Evolutionary conservation across 441 rosid genomes (phyloP), one percentile per base, ranked within the genome.

Genomic region (Daphne laureola): DNA sequence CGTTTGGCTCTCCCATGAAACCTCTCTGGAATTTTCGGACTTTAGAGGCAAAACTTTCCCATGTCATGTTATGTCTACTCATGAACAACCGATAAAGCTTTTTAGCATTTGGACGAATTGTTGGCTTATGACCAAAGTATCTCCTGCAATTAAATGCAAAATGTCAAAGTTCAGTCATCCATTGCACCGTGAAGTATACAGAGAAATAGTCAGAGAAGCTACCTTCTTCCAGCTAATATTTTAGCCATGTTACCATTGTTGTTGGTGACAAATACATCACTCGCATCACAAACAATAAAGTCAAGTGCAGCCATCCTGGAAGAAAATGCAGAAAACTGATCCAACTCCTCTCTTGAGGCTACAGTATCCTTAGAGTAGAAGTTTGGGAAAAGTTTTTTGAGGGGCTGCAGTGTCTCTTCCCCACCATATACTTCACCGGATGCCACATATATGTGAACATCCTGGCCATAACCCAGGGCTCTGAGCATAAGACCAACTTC

Each of bases 281-380:
- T 94, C 76, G 86, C 87, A 63, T 94, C 97, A 44, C 97, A 94
- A 41, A 93, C 99, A 45, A 82, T 76, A 64, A 93, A 93, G 72
- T 93, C 99, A 4, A 93, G 84, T 1, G 99, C 99, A 78, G 99
- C 99, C 99, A 87, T 90, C 46, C 95, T 73, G 15, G 99, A 94
- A 54, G 98, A 94, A 54, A 78, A 90, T 2, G 81, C 70, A 49
- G 88, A 68, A 56, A 86, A 94, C 36, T 79, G 84, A 41, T 73
- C 70, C 60, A 94, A 51, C 78, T 94, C 99, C 67, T 79, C 77
- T 62, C 81, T 81, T 49, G 79, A 78, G 43, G 97, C 86, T 17
- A 93, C 58, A 42, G 85, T 85, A 64, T 93, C 99, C 73, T 93
- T 93, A 0, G 97, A 76, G 63, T 82, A 70, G 70, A 85, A 82